Evolutionary conservation across 768 basidiomycete genomes (phyloP).

Genomic region (Candolleomyces aberdarensis): DNA sequence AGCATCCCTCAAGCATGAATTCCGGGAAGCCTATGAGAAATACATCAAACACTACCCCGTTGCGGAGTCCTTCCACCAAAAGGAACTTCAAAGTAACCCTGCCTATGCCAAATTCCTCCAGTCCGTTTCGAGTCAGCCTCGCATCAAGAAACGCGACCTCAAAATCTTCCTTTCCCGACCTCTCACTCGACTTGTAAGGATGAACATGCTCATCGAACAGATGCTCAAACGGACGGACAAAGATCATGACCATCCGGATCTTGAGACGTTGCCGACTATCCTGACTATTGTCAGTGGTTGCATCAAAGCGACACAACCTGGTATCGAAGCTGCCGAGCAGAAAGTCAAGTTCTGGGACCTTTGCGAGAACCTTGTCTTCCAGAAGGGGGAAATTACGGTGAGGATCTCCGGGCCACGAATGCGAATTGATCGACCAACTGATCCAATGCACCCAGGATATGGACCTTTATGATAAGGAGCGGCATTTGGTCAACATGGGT

Average conservation of each 20-base stretch:
- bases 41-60: conserved; percentile 91
- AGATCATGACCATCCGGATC: conserved; percentile 73
- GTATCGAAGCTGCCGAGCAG: conserved; percentile 86
- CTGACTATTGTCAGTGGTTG: conserved; percentile 64
- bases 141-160: conserved; percentile 71
- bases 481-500: conserved; percentile 69
- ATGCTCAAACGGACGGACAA: conserved; percentile 61
- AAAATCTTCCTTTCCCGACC: conserved; percentile 83
- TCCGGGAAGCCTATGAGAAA: conserved; percentile 66
- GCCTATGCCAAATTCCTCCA: conserved; percentile 67
- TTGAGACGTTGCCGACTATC: conserved; percentile 72
- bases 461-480: conserved; percentile 73
- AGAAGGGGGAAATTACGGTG: conserved; percentile 81
- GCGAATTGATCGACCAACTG: neutral
- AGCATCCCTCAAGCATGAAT: conserved; percentile 46
- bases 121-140: conserved; percentile 57
- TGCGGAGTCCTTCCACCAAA: conserved; percentile 77
- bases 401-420: conserved; percentile 19
- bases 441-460: conserved; percentile 55
- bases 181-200: conserved; percentile 82
- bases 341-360: conserved; percentile 88
- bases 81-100: conserved; percentile 67
- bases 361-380: conserved; percentile 70
- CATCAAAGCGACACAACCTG: conserved; percentile 84
- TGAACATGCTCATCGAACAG: conserved; percentile 71